phyloP scores from a whole-genome alignment of 2,329 filamentous ascomycete species.

The Epichloe typhina region DNA sequence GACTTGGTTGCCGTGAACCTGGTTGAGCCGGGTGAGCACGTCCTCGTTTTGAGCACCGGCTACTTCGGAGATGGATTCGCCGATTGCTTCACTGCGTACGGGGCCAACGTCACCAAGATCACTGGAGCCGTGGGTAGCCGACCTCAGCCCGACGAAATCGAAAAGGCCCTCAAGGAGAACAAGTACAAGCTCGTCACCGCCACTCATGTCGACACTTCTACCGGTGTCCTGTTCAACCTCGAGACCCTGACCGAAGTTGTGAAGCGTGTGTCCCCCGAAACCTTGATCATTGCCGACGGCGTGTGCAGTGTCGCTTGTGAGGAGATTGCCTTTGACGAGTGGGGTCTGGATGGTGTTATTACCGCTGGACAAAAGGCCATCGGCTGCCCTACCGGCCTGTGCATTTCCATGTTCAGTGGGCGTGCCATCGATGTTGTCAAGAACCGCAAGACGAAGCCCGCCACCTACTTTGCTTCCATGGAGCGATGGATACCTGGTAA shows the following conservation, averaged over 20 bases:
- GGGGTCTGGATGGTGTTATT: slow-evolving; percentile 83
- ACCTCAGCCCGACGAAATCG: slow-evolving; percentile 75
- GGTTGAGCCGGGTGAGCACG: slow-evolving; percentile 77
- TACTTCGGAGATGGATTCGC: slow-evolving; percentile 96
- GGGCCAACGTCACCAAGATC: slow-evolving; percentile 77
- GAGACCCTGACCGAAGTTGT: slow-evolving; percentile 73
- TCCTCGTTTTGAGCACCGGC: slow-evolving; percentile 84
- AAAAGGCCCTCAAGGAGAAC: slow-evolving; percentile 78
- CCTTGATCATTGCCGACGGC: slow-evolving; percentile 83
- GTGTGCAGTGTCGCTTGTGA: slow-evolving; percentile 95
- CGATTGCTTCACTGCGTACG: slow-evolving; percentile 83
- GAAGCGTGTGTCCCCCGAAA: slow-evolving; percentile 77
- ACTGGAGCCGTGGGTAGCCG: slow-evolving; percentile 80
- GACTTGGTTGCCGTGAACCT: slow-evolving; percentile 92
- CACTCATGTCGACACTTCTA: slow-evolving; percentile 95
- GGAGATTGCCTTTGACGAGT: slow-evolving; percentile 91
- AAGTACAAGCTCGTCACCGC: slow-evolving; percentile 90
- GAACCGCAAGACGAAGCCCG: slow-evolving; percentile 65
- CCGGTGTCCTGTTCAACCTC: slow-evolving; percentile 85
- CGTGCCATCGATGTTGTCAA: slow-evolving; percentile 73
- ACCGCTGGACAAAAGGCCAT: slow-evolving; percentile 97
- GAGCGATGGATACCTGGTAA: slow-evolving; percentile 91
- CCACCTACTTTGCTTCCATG: slow-evolving; percentile 89
- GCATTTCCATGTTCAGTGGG: slow-evolving; percentile 86
- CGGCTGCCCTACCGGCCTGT: slow-evolving; percentile 84